These are phyloP conservation scores for Neostapfia colusana DNA, from an alignment of 176 grass and related monocot species.

Conservation along the genomic window DNA sequence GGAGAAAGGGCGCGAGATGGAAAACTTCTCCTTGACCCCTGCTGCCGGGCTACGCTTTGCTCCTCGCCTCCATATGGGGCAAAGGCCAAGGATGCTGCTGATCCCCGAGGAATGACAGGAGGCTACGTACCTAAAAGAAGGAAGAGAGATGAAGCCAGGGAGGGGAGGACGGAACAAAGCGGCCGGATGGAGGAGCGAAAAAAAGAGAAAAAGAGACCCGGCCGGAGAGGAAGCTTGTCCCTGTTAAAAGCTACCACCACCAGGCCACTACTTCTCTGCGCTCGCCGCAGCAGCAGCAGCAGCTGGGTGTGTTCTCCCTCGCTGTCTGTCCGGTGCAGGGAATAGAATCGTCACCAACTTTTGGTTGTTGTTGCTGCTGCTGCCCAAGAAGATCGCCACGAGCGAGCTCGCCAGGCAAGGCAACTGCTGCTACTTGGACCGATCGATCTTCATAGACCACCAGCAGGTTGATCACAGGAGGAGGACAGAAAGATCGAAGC, in stretches of 20 bases:
- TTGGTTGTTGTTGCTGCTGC: constrained; percentile 41
- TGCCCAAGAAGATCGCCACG: constrained; percentile 36
- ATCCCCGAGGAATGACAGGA: constrained; percentile 40
- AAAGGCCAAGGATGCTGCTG: constrained; percentile 29
- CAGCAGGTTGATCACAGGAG: too few species aligned
- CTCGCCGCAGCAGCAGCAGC: neutral
- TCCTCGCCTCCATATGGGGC: constrained; percentile 43
- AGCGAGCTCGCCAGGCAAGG: neutral
- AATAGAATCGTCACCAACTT: constrained; percentile 85
- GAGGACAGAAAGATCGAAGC: neutral
- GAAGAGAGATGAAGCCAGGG: constrained; percentile 4
- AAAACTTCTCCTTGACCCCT: constrained; percentile 29
- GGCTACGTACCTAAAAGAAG: constrained; percentile 23
- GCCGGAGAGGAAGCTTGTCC: constrained; percentile 65
- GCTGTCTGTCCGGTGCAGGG: constrained; percentile 49
- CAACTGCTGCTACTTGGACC: neutral
- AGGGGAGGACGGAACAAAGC: constrained; percentile 55
- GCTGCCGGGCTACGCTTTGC: constrained; percentile 26
- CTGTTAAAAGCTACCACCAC: constrained; percentile 58
- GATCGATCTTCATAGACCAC: constrained; percentile 1
- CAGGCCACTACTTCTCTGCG: neutral
- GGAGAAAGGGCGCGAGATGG: neutral
- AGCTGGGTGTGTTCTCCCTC: constrained; percentile 35
- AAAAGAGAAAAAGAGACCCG: constrained; percentile 65
- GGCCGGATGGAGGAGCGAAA: constrained; percentile 46